Base-by-base conservation (phyloP, 257 asterid species). In the Rehmannia glutinosa region DNA sequence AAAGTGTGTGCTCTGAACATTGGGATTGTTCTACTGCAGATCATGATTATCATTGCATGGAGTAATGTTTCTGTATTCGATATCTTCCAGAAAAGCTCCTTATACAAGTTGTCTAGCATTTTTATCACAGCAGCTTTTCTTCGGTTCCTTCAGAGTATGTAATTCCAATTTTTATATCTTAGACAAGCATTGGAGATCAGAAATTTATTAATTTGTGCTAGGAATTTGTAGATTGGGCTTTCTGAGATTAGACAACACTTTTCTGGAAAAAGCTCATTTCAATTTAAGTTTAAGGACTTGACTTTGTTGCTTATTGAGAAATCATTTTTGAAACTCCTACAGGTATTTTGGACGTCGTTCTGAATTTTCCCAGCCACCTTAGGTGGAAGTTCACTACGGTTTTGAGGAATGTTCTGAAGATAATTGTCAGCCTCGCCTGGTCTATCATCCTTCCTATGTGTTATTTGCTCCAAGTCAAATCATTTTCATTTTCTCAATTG, bases 321-420 rank as follows among this genome's bases (percentile, higher is more conserved):
- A 47, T 66, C 61, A 73, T 65, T 49, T 70, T 58, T 74, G 21
- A 46, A 71, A 78, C 36, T 64, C 59, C 47, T 60, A 32, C 61
- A 94, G 99, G 97, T 84, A 69, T 88, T 20, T 64, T 94, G 96
- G 99, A 94, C 82, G 50, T 88, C 53, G 1, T 81, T 68, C 81
- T 94, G 79, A 91, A 94, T 85, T 91, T 83, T 80, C 99, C 99
- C 46, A 97, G 95, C 50, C 88, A 83, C 76, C 92, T 85, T 67
- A 81, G 97, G 83, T 90, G 97, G 96, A 88, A 77, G 65, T 88
- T 86, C 77, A 81, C 90, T 15, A 81, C 78, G 71, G 91, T 94
- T 32, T 53, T 87, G 75, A 86, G 99, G 78, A 86, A 66, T 42
- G 24, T 88, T 64, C 87, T 91, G 73, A 94, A 94, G 87, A 73